Percentiles rank a stretch among this genome's conserved stretches.
phyloP scores from a whole-genome alignment of 768 basidiomycete genomes.

The Boletus reticulatus region DNA sequence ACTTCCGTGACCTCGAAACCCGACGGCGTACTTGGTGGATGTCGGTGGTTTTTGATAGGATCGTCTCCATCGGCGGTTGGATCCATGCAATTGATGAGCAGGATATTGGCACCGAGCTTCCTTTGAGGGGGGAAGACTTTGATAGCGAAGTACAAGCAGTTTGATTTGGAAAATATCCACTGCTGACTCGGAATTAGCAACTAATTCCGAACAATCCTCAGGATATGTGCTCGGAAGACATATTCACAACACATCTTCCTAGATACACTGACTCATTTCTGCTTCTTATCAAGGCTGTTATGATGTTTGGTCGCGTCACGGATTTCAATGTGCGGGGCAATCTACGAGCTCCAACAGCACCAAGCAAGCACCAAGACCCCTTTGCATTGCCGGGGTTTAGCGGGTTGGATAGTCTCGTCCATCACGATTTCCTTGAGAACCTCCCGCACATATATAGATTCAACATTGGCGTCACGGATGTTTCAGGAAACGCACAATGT shows the following conservation, averaged over 20 bases:
- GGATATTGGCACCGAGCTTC: conserved; percentile 82
- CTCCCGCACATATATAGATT: conserved; percentile 68
- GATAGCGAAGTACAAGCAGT: conserved; percentile 58
- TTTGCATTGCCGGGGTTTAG: conserved; percentile 65
- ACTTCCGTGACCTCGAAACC: conserved; percentile 71
- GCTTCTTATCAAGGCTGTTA: conserved; percentile 76
- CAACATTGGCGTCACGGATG: conserved; percentile 59
- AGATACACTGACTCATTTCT: conserved; percentile 82
- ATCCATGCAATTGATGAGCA: conserved; percentile 81
- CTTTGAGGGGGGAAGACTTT: conserved; percentile 72
- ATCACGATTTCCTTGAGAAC: conserved; percentile 62
- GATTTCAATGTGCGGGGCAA: conserved; percentile 81
- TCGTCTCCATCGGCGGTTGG: conserved; percentile 81
- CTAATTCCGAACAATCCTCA: conserved; percentile 73
- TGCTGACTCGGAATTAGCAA: conserved; percentile 39
- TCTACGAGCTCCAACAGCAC: conserved; percentile 61
- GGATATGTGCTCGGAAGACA: conserved; percentile 56
- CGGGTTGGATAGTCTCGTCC: conserved; percentile 67
- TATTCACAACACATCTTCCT: conserved; percentile 69
- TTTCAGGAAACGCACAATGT: conserved; percentile 49
- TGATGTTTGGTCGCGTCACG: conserved; percentile 83
- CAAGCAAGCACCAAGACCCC: conserved; percentile 72
- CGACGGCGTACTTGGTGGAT: conserved; percentile 90
- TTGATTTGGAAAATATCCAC: background rate
- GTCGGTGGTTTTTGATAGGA: conserved; percentile 84